Percentiles rank a stretch among this genome's conserved stretches.
phyloP scores from a whole-genome alignment of 805 yeast species.

The Pichia deserticola region DNA sequence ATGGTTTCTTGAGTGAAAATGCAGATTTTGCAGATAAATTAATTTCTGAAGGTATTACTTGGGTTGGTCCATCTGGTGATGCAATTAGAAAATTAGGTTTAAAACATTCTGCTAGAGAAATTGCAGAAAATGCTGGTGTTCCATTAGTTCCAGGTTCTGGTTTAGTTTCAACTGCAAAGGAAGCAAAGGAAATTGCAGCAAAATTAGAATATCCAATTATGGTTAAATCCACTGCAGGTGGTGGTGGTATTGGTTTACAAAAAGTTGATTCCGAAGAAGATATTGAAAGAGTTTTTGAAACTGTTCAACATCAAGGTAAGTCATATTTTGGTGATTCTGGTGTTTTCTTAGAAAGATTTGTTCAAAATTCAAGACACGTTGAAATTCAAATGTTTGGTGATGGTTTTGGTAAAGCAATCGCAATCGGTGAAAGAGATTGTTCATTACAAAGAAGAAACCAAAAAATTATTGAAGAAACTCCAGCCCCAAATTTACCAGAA shows the following conservation, averaged over 20 bases:
- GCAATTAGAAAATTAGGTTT: slow-evolving; percentile 87
- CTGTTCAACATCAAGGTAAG: slow-evolving; percentile 90
- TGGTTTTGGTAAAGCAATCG: slow-evolving; percentile 87
- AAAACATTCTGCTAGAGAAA: slow-evolving; percentile 94
- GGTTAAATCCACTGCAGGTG: slow-evolving; percentile 98
- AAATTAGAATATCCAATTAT: slow-evolving; percentile 80
- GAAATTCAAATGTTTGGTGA: slow-evolving; percentile 97
- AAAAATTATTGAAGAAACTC: slow-evolving; percentile 94
- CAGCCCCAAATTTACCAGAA: slow-evolving; percentile 90
- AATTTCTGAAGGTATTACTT: slow-evolving; percentile 72
- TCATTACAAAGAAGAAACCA: slow-evolving; percentile 96
- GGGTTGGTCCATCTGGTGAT: slow-evolving; percentile 95
- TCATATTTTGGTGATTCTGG: slow-evolving; percentile 94
- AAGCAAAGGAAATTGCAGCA: slow-evolving; percentile 70
- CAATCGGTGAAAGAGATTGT: slow-evolving; percentile 96
- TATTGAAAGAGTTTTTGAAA: slow-evolving; percentile 74
- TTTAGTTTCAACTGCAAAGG: slow-evolving; percentile 59
- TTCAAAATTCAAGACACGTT: slow-evolving; percentile 92
- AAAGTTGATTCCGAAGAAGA: slow-evolving; percentile 81
- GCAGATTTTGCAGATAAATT: slow-evolving; percentile 93
- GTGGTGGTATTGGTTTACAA: slow-evolving; percentile 98
- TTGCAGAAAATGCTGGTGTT: slow-evolving; percentile 85
- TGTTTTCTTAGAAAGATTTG: slow-evolving; percentile 90
- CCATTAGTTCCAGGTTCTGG: slow-evolving; percentile 98
- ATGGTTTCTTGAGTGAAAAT: slow-evolving; percentile 93